These are phyloP conservation scores for Aspergillus sojae DNA, from an alignment of 2,329 filamentous ascomycete species.

Conservation along the genomic window DNA sequence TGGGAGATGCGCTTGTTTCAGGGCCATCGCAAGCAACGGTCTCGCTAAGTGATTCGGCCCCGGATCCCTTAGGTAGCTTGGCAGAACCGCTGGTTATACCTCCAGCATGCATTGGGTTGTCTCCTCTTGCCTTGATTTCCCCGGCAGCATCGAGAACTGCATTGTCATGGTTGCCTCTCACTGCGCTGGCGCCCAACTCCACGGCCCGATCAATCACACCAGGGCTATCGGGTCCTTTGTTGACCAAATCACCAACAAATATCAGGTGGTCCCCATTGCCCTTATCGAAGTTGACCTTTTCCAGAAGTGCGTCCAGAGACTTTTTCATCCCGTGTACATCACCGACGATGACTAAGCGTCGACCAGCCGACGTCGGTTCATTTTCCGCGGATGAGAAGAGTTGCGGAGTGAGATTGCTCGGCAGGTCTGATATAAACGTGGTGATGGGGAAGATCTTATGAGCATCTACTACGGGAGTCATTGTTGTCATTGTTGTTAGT, in stretches of 20 bases:
- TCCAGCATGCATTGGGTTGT: neutral
- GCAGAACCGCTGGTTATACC: neutral
- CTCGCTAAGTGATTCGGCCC: neutral
- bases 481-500: neutral
- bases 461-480: neutral
- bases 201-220: constrained; percentile 26
- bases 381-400: neutral
- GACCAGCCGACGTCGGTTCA: neutral
- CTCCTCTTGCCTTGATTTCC: constrained; percentile 11
- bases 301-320: neutral
- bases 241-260: constrained; percentile 24
- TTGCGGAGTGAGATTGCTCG: neutral
- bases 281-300: neutral
- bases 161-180: constrained; percentile 29
- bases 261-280: constrained; percentile 24
- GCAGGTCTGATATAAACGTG: neutral
- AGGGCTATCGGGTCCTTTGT: constrained; percentile 26
- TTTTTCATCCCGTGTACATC: neutral
- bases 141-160: constrained; percentile 24
- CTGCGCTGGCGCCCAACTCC: constrained; percentile 24
- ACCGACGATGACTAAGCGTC: neutral
- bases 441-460: neutral
- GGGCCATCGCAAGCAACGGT: neutral
- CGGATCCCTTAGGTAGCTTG: neutral
- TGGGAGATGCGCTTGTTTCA: neutral